Conservation (phyloP, 2,329 filamentous ascomycete genomes). For the Arthrobotrys entomopaga region DNA sequence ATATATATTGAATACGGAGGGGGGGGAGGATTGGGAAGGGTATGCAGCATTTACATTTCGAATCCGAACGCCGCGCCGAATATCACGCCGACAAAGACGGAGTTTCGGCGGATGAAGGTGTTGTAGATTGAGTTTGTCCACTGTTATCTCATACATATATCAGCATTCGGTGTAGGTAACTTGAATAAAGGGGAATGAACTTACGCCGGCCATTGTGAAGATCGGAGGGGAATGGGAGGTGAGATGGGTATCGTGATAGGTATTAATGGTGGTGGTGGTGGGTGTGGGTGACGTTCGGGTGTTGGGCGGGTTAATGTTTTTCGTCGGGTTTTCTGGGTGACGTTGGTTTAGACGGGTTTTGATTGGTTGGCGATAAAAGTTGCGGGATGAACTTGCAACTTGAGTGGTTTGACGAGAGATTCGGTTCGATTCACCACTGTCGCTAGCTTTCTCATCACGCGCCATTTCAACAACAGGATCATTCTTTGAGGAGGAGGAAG, state of each 20-base stretch:
- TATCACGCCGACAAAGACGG: slow-evolving; percentile 83
- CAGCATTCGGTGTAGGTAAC: not conserved
- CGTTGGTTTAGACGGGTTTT: not conserved
- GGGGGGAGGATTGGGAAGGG: slow-evolving; percentile 13
- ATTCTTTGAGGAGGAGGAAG: no score
- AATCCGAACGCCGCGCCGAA: slow-evolving; percentile 89
- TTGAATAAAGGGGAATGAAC: slow-evolving; percentile 5
- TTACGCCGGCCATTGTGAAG: slow-evolving; percentile 36
- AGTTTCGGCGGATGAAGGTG: slow-evolving; percentile 85
- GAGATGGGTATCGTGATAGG: slow-evolving; percentile 1
- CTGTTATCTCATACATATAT: slow-evolving; percentile 29
- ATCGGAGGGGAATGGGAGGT: slow-evolving; percentile 1
- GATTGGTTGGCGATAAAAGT: slow-evolving; percentile 52
- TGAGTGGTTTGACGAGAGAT: no score
- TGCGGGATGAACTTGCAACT: not conserved
- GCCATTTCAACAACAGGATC: no score
- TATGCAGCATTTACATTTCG: slow-evolving; percentile 85
- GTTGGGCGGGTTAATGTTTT: slow-evolving; percentile 24
- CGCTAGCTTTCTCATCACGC: no score
- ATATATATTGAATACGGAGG: not conserved
- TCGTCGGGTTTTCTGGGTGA: slow-evolving; percentile 1
- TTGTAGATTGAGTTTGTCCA: slow-evolving; percentile 66
- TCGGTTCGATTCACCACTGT: no score
- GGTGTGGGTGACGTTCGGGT: slow-evolving; percentile 4
- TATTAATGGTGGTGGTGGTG: slow-evolving; percentile 1